Evolutionary conservation across 306 rosid species (phyloP), one percentile per base, ranked within the genome.

Genomic region (Quercus dentata): DNA sequence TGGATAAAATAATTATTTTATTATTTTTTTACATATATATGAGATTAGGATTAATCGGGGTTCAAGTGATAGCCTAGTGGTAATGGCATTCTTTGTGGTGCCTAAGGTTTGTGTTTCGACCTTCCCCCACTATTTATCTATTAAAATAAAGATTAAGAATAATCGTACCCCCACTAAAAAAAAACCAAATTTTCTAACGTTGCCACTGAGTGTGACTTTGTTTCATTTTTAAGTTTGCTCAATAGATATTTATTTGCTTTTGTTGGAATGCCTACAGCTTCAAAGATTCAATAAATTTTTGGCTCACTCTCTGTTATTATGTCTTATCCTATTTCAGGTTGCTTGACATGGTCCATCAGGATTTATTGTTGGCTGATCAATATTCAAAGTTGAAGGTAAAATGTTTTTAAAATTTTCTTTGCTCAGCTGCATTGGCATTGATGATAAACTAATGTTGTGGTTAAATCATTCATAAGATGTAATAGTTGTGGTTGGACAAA

Each of bases 301-400:
- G 64, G 78, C 68, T 62, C 41, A 65, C 59, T 78, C 76, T 56
- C 74, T 76, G 27, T 70, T 80, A 0, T 80, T 51, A 73, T 54
- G 59, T 80, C 33, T 77, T 58, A 55, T 68, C 74, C 68, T 82
- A 76, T 74, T 63, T 49, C 75, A 95, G 99, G 99, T 83, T 95
- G 91, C 78, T 91, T 79, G 99, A 93, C 86, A 73, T 86, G 92
- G 86, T 95, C 63, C 97, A 91, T 85, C 92, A 91, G 83, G 99
- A 95, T 83, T 85, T 95, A 71, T 82, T 86, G 82, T 84, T 95
- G 90, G 98, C 94, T 80, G 97, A 91, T 81, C 97, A 95, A 62
- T 92, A 90, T 83, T 89, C 91, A 72, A 91, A 91, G 76, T 79
- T 91, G 83, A 91, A 93, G 98, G 99, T 95, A 83, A 83, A 83